Evolutionary conservation across 2,329 filamentous ascomycete species (phyloP).

Genomic region (Orbilia ellipsospora): DNA sequence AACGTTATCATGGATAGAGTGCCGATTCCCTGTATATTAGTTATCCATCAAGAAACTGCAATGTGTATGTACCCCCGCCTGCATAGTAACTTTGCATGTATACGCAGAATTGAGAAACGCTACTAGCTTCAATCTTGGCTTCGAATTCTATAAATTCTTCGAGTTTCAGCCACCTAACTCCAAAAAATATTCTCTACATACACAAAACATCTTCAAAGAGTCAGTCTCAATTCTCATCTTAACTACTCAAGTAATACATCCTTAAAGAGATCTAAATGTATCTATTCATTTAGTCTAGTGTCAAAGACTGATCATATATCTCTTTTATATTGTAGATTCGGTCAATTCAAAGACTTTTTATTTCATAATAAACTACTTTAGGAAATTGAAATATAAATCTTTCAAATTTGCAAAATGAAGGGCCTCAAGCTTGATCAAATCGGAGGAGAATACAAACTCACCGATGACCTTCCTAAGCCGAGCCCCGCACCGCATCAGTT

Average conservation of each 20-base stretch:
- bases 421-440: conserved; percentile 34
- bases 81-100: neutral
- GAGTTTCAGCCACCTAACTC: neutral
- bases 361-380: neutral
- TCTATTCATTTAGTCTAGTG: too few relatives aligned
- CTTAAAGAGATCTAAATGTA: too few relatives aligned
- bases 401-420: conserved; percentile 37
- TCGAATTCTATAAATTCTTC: conserved; percentile 44
- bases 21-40: neutral
- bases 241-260: too few relatives aligned
- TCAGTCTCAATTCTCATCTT: too few relatives aligned
- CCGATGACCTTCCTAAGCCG: conserved; percentile 31
- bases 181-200: neutral
- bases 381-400: neutral
- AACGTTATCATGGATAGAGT: conserved; percentile 15
- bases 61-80: neutral
- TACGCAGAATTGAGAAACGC: neutral
- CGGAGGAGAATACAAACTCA: conserved; percentile 30
- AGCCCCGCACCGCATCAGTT: conserved; percentile 26
- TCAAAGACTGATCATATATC: too few relatives aligned
- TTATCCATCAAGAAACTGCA: neutral
- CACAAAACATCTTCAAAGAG: neutral
- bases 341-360: neutral
- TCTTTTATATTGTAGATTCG: too few relatives aligned
- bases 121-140: neutral